Evolutionary conservation across 148 eudicot species (phyloP).

Genomic region (Camellia granthamiana): DNA sequence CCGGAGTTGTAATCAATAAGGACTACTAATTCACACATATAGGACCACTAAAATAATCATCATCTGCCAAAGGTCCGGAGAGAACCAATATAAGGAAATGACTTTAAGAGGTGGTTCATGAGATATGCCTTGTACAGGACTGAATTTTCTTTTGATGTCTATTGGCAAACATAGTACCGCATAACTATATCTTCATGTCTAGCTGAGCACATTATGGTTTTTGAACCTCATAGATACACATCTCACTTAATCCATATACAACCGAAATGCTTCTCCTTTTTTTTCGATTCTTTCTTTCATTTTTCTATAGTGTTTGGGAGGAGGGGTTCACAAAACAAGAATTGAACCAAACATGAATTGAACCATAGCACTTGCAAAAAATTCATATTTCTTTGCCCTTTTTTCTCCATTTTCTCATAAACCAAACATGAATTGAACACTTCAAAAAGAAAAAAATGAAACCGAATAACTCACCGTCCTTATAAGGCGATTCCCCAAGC

Average conservation of each 20-base stretch:
- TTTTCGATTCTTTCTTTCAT: too few relatives aligned
- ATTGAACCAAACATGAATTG: too few relatives aligned
- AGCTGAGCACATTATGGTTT: neutral
- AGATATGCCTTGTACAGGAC: too few relatives aligned
- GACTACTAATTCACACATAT: too few relatives aligned
- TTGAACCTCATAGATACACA: neutral
- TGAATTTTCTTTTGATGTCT: too few relatives aligned
- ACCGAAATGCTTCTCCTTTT: neutral
- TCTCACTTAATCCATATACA: neutral
- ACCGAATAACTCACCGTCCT: constrained; percentile 52
- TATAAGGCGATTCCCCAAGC: constrained; percentile 92
- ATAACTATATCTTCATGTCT: neutral
- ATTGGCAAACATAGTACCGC: too few relatives aligned
- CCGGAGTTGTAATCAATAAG: too few relatives aligned
- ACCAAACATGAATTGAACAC: neutral
- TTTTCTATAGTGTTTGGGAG: too few relatives aligned
- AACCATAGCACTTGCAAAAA: neutral
- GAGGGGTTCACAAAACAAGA: neutral
- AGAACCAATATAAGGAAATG: too few relatives aligned
- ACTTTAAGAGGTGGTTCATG: too few relatives aligned
- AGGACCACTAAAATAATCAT: too few relatives aligned
- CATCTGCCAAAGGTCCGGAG: too few relatives aligned
- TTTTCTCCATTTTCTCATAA: neutral
- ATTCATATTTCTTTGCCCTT: neutral
- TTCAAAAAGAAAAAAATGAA: neutral